Evolutionary conservation across 2,329 filamentous ascomycete genomes (phyloP).

Genomic region (Alternaria consortialis): DNA sequence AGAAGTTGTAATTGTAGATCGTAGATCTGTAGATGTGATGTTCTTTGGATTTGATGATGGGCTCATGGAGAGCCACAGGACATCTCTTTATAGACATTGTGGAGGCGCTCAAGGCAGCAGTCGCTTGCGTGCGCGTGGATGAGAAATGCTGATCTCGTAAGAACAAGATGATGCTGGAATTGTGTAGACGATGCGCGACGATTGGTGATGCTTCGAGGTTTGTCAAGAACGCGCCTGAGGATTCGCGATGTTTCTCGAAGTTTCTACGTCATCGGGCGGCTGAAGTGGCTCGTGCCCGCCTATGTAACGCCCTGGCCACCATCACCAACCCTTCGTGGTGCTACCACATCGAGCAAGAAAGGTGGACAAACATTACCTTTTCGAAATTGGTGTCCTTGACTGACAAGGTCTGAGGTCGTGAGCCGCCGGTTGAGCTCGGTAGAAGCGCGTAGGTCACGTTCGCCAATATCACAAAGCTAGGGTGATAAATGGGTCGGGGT

Average conservation of each 20-base stretch:
- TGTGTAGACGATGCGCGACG: constrained; percentile 27
- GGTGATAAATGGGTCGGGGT: too few species aligned
- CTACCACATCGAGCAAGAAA: neutral
- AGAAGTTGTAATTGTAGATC: constrained; percentile 28
- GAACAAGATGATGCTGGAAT: constrained; percentile 39
- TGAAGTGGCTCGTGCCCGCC: constrained; percentile 12
- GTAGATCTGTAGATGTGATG: constrained; percentile 32
- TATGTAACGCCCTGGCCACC: constrained; percentile 32
- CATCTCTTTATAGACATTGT: constrained; percentile 47
- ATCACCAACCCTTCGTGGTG: neutral
- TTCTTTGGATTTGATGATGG: constrained; percentile 41
- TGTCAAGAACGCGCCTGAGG: constrained; percentile 31
- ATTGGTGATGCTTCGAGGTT: constrained; percentile 38
- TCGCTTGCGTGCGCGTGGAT: constrained; percentile 34
- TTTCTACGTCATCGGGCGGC: constrained; percentile 20
- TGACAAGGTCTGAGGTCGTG: too few species aligned
- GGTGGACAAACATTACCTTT: neutral
- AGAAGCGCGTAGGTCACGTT: too few species aligned
- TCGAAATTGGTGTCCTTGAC: too few species aligned
- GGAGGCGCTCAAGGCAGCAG: constrained; percentile 36
- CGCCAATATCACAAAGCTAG: too few species aligned
- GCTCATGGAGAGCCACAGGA: constrained; percentile 16
- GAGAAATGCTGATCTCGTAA: constrained; percentile 42
- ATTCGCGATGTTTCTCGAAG: constrained; percentile 38
- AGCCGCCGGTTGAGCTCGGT: too few species aligned